Evolutionary conservation across 768 basidiomycete genomes (phyloP), one percentile per base, ranked within the genome.

Genomic region (Mycena alexandri): DNA sequence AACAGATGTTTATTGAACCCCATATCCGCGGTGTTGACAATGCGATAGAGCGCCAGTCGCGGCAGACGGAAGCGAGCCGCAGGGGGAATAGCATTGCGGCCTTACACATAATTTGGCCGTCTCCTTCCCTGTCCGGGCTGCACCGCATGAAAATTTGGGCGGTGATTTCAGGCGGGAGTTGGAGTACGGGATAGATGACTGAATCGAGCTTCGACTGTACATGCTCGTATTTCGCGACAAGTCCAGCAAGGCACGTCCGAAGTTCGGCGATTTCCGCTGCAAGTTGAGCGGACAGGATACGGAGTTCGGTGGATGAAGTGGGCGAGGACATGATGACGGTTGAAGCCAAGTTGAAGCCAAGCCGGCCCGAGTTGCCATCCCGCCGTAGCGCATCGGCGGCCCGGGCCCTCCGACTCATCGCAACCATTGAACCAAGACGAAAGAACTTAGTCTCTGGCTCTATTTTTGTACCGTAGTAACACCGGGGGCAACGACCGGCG

Each of bases 101-200:
- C 9, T 38, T 38, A 38, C 9, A 10, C 38, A 38, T 29, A 52
- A 10, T n/a, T 34, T 33, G 53, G 11, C 21, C 36, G 34, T 34
- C n/a, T 7, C 33, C 1, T 34, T 36, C 47, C 47, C 6, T 41
- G 36, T 24, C n/a, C 9, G n/a, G 24, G 19, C 41, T 21, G 41
- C 54, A 56, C 54, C 54, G 42, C 12, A 56, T 4, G 33, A 56
- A 56, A 3, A 56, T 56, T 56, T 43, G 24, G 6, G 54, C 24
- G 14, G 24, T 56, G 54, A 56, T 56, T 56, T 56, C 54, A 6
- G 22, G 41, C 17, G 54, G 34, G 9, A 56, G 13, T 12, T 56
- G 54, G 54, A 56, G 54, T 24, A 56, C 24, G 13, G 54, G 54
- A 56, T 56, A 56, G 22, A 56, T 24, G 22, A 51, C 29, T 16